phyloP scores from a whole-genome alignment of 2,329 filamentous ascomycete genomes.

The Huntiella savannae region DNA sequence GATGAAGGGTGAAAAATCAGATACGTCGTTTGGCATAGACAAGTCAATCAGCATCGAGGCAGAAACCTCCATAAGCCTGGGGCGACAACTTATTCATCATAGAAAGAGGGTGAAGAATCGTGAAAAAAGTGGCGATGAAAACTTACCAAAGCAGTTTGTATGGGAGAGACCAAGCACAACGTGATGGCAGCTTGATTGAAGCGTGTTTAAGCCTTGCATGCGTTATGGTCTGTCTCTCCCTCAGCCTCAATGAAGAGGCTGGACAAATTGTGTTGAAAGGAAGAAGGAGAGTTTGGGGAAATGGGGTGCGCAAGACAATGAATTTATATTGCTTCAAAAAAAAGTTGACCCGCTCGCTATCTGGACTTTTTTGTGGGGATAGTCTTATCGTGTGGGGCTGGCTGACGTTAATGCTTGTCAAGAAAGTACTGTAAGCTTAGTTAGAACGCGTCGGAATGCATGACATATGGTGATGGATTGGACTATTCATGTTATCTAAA shows the following conservation, averaged over 20 bases:
- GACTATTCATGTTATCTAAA: no score
- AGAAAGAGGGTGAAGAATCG: constrained; percentile 12
- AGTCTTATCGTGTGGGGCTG: neutral
- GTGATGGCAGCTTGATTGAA: neutral
- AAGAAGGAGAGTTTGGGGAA: constrained; percentile 1
- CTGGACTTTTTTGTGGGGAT: constrained; percentile 4
- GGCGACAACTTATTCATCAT: constrained; percentile 31
- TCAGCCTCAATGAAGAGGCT: neutral
- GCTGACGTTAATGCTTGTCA: no score
- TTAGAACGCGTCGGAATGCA: no score
- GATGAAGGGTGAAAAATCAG: constrained; percentile 4
- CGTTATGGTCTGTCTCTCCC: neutral
- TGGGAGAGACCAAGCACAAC: neutral
- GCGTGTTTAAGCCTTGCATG: neutral
- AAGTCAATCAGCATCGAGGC: constrained; percentile 30
- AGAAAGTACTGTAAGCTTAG: no score
- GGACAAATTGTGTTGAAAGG: neutral
- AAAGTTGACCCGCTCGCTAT: neutral
- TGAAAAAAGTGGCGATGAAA: neutral
- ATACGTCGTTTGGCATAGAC: constrained; percentile 32
- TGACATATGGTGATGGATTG: no score
- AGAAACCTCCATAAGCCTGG: constrained; percentile 31
- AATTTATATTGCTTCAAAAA: neutral
- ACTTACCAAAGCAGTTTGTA: neutral
- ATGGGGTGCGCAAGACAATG: neutral